Base-by-base conservation (phyloP, 108 stramenopile species). In the Nitzschia sp. region DNA sequence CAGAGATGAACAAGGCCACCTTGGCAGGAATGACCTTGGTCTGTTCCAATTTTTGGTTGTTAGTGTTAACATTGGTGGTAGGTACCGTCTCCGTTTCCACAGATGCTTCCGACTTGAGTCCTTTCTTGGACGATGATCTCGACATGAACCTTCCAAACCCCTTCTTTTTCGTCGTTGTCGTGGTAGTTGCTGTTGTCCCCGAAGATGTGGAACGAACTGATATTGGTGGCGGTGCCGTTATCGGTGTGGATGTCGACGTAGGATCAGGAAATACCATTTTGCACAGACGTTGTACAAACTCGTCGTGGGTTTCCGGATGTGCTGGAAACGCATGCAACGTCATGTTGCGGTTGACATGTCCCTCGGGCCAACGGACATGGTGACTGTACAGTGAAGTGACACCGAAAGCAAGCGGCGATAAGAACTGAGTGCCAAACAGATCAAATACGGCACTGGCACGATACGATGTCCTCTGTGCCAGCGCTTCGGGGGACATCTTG, bases 391-490 rank as follows among this genome's bases (percentile, higher is more conserved):
- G 69, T 2, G 80, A 69, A 8, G 82, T 76, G 15, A 89, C 58
- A 15, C 87, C 81, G 63, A 87, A 93, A 57, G 84, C 82, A 2
- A 93, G 40, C 8, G 89, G 89, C 8, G 78, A 76, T 69, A 88
- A 65, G 43, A 86, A 83, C 60, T 85, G 75, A 10, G 78, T 79
- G 41, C 86, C 84, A 71, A 70, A 78, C 17, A 51, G 41, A 1
- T 80, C 76, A 51, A 80, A 76, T 11, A 51, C 59, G 8, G 50
- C 50, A 24, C 44, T 69, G n/a, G 80, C 75, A 10, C 75, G 59
- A 53, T 57, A 52, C 38, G 48, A 37, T 3, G 58, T 50, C 19
- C 41, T 24, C 9, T 62, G 61, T 3, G 17, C 22, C 11, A 67
- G 42, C 9, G 63, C 66, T 44, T 53, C 40, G 8, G 55, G 55